Percentiles rank a stretch among this genome's conserved stretches.
These are phyloP conservation scores for Vigna nakashimae DNA, from an alignment of 306 rosid genomes.

Conservation along the genomic window DNA sequence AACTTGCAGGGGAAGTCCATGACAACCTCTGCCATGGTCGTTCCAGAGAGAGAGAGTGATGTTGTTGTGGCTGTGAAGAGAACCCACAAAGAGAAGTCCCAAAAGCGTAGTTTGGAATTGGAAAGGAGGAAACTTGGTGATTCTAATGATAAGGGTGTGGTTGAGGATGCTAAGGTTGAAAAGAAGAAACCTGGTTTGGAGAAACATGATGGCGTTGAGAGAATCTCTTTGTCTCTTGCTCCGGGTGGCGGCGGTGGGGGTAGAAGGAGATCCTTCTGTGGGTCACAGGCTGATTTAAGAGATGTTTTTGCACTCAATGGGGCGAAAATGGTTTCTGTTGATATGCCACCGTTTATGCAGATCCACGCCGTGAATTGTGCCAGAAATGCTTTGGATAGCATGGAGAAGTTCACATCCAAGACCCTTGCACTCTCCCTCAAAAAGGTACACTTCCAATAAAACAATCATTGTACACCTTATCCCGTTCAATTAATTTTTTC, in stretches of 20 bases:
- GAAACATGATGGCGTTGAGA: slow-evolving; percentile 40
- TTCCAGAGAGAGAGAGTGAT: slow-evolving; percentile 32
- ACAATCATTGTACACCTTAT: neutral
- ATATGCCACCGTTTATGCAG: slow-evolving; percentile 99
- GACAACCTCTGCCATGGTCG: slow-evolving; percentile 58
- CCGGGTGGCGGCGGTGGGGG: slow-evolving; percentile 41
- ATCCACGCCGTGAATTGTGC: slow-evolving; percentile 92
- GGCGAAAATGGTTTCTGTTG: slow-evolving; percentile 80
- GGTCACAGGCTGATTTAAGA: slow-evolving; percentile 60
- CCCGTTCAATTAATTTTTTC: neutral
- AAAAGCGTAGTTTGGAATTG: slow-evolving; percentile 42
- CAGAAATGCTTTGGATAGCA: slow-evolving; percentile 78
- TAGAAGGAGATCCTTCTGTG: slow-evolving; percentile 74
- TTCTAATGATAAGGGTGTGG: neutral
- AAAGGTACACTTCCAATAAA: slow-evolving; percentile 52
- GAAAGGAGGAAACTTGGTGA: slow-evolving; percentile 53
- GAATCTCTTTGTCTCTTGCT: slow-evolving; percentile 54
- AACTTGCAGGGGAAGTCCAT: slow-evolving; percentile 55
- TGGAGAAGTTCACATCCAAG: slow-evolving; percentile 92
- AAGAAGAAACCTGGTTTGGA: slow-evolving; percentile 38
- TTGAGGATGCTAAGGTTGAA: slow-evolving; percentile 44
- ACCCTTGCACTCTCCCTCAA: slow-evolving; percentile 89
- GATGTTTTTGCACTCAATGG: slow-evolving; percentile 79
- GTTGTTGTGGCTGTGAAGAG: slow-evolving; percentile 35
- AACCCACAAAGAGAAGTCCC: slow-evolving; percentile 47